Evolutionary conservation across 2,329 filamentous ascomycete species (phyloP).

Genomic region (Rhynchosporium graminicola): DNA sequence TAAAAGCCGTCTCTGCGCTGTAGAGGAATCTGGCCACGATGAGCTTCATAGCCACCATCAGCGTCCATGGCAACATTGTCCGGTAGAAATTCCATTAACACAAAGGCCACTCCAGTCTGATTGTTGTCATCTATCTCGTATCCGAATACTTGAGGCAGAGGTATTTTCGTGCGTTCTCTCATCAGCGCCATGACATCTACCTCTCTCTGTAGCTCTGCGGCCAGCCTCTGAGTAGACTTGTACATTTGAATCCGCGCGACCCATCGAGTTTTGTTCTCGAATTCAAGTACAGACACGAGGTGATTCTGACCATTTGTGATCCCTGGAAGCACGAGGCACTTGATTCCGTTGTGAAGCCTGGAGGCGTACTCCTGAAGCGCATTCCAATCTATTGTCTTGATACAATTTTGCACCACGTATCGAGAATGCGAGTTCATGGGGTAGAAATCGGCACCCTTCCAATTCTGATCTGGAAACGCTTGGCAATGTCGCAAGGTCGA

Average conservation of each 20-base stretch:
- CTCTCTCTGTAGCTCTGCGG: neutral
- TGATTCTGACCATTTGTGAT: constrained; percentile 3
- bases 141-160: neutral
- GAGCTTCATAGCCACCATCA: constrained; percentile 2
- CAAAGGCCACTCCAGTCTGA: neutral
- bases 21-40: neutral
- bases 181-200: neutral
- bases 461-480: neutral
- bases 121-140: neutral
- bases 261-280: constrained; percentile 2
- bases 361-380: neutral
- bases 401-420: neutral
- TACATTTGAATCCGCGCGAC: neutral
- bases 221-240: neutral
- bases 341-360: neutral
- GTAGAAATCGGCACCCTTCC: constrained; percentile 2
- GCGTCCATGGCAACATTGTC: neutral
- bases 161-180: neutral
- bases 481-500: neutral
- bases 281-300: neutral
- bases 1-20: neutral
- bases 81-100: neutral
- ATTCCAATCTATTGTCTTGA: neutral
- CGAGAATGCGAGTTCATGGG: constrained; percentile 2
- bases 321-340: neutral